Base-by-base conservation (phyloP, 768 basidiomycete species). In the Kwoniella newhampshirensis region DNA sequence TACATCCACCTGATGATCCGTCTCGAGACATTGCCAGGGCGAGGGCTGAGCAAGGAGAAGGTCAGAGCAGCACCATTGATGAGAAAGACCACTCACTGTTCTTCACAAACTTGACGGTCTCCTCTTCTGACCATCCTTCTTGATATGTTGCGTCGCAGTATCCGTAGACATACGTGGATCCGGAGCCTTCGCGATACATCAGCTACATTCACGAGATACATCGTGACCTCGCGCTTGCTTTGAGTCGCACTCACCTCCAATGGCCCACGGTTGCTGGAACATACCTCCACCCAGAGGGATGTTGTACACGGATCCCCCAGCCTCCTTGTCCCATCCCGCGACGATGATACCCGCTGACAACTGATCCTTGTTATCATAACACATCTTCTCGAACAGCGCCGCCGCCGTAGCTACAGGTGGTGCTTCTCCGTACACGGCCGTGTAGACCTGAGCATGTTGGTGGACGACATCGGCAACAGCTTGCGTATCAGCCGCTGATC, bases 91-190 rank as follows among this genome's bases (percentile, higher is more conserved):
- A 82, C 89, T 56, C 73, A 96, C 94, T 91, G 79, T 98, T 96
- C 80, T 85, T 88, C 57, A 98, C 94, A 72, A 99, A 98, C 35
- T 93, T 81, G 54, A 99, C 79, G 0, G 92, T 96, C 78, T 97
- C 85, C 36, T 91, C 89, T 65, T 83, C 83, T 6, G 83, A 85
- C 92, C 90, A 94, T 15, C 88, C 90, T 26, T 97, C 93, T 77
- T 85, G 79, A 75, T 88, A 99, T 25, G 92, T 97, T n/a, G 96
- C 91, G 76, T 99, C 96, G 68, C 96, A 98, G 79, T 97, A 98
- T 50, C 94, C 96, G 73, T 98, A 99, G 11, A 98, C 91, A 74
- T 98, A 99, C 7, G 92, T 91, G 35, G 92, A 96, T 7, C 96
- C 96, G 48, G 91, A 94, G 23, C 91, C 88, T 91, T 63, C 26